These are phyloP conservation scores for Wickerhamiella infanticola DNA, from an alignment of 1,139 yeast genomes.

Conservation along the genomic window DNA sequence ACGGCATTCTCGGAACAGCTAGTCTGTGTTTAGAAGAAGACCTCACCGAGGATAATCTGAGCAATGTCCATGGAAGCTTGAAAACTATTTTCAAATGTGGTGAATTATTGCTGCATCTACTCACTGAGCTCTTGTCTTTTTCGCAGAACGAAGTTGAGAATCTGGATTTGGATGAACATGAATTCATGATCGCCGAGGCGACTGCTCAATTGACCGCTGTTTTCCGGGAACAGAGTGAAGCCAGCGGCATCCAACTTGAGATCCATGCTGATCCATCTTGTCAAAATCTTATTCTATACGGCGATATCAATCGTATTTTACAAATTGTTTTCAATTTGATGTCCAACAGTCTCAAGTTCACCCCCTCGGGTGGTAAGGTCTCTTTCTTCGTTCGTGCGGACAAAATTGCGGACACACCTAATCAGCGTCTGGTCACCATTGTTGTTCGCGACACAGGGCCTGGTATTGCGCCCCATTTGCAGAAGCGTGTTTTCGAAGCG, in stretches of 20 bases:
- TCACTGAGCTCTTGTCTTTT: conserved; percentile 80
- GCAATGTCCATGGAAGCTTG: conserved; percentile 51
- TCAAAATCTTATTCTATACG: conserved; percentile 28
- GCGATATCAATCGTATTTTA: conserved; percentile 84
- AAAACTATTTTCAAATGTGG: conserved; percentile 81
- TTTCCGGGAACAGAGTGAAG: conserved; percentile 69
- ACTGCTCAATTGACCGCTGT: conserved; percentile 77
- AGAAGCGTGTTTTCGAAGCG: conserved; percentile 82
- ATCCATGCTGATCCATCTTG: conserved; percentile 21
- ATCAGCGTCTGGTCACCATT: conserved; percentile 22
- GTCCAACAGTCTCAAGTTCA: conserved; percentile 78
- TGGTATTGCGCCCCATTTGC: conserved; percentile 73
- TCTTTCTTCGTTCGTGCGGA: conserved; percentile 31
- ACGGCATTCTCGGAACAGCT: conserved; percentile 93
- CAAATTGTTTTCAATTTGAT: conserved; percentile 89
- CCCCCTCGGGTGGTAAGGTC: conserved; percentile 78
- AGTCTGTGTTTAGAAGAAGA: conserved; percentile 78
- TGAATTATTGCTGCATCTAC: conserved; percentile 68
- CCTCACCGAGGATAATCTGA: conserved; percentile 38
- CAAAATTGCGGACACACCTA: neutral
- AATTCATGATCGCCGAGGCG: conserved; percentile 57
- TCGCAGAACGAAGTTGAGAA: conserved; percentile 82
- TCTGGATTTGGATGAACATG: conserved; percentile 66
- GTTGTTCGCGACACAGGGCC: conserved; percentile 87
- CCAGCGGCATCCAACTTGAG: conserved; percentile 43